Evolutionary conservation across 139 green algal species (phyloP).

Genomic region (Pleodorina starrii): DNA sequence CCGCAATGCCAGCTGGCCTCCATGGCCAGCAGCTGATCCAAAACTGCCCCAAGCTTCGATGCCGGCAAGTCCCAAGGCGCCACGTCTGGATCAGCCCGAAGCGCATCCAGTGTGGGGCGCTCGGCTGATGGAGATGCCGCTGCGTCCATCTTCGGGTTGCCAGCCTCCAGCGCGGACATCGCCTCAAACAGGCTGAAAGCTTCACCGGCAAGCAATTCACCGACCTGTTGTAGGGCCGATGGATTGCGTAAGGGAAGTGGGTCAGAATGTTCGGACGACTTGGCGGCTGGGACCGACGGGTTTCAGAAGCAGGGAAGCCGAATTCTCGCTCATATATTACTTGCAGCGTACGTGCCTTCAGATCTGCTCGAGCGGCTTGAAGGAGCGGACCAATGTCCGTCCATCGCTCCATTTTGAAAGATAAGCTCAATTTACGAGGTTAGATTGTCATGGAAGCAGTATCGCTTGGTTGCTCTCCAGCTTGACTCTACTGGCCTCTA

Average conservation of each 20-base stretch:
- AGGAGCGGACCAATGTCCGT: constrained; percentile 58
- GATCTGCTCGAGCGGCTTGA: constrained; percentile 48
- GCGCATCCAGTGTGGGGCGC: constrained; percentile 39
- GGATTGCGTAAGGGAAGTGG: neutral
- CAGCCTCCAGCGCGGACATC: constrained; percentile 93
- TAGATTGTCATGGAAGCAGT: too few relatives aligned
- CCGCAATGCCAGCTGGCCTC: constrained; percentile 86
- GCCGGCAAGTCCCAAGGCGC: constrained; percentile 49
- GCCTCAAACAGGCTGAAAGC: constrained; percentile 92
- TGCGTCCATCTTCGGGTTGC: constrained; percentile 93
- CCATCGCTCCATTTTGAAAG: constrained; percentile 40
- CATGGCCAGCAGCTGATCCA: constrained; percentile 72
- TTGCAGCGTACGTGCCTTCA: constrained; percentile 43
- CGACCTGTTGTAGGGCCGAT: constrained; percentile 46
- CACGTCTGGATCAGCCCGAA: constrained; percentile 37
- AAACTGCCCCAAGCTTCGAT: constrained; percentile 56
- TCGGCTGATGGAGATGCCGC: constrained; percentile 56
- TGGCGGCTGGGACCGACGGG: neutral
- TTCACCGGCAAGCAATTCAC: constrained; percentile 83
- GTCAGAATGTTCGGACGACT: neutral
- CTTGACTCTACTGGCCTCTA: too few relatives aligned
- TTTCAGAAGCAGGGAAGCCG: neutral
- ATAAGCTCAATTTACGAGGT: too few relatives aligned
- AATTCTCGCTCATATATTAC: neutral
- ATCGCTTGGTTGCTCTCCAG: too few relatives aligned